Evolutionary conservation across 257 asterid species (phyloP).

Genomic region (Pogostemon cablin): DNA sequence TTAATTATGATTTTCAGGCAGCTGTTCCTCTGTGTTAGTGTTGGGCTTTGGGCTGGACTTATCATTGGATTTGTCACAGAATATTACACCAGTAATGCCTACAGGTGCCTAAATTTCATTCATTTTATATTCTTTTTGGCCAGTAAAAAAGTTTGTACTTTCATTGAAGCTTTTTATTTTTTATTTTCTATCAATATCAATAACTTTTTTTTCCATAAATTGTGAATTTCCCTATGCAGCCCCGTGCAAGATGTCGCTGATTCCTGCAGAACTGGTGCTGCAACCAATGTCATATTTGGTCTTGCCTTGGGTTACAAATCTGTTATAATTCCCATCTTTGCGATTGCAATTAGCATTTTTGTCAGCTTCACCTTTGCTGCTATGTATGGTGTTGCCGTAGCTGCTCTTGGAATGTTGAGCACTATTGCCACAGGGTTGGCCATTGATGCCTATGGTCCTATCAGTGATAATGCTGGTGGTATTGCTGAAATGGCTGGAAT

Average conservation of each 20-base stretch:
- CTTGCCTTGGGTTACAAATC: conserved; percentile 96
- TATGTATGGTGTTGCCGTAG: conserved; percentile 89
- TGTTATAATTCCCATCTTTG: conserved; percentile 87
- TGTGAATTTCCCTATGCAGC: conserved; percentile 33
- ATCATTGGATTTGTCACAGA: conserved; percentile 90
- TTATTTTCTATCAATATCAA: not conserved
- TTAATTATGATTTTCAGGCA: conserved; percentile 58
- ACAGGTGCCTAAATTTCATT: conserved; percentile 53
- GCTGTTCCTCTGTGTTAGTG: conserved; percentile 79
- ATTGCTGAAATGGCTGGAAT: conserved; percentile 98
- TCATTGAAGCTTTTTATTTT: not conserved
- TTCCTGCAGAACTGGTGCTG: conserved; percentile 98
- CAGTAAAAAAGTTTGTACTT: not conserved
- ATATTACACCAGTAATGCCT: conserved; percentile 92
- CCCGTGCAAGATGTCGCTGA: conserved; percentile 96
- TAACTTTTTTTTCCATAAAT: not conserved
- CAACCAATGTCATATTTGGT: conserved; percentile 89
- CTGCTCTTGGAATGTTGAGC: conserved; percentile 96
- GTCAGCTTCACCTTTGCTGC: conserved; percentile 90
- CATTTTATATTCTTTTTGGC: not conserved
- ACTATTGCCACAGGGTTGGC: conserved; percentile 94
- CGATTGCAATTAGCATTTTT: conserved; percentile 78
- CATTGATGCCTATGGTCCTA: conserved; percentile 96
- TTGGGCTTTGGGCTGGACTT: conserved; percentile 98
- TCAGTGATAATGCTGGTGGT: conserved; percentile 96